Evolutionary conservation across 2,329 filamentous ascomycete genomes (phyloP), one percentile per base, ranked within the genome.

Genomic region (Penicillium sp.): DNA sequence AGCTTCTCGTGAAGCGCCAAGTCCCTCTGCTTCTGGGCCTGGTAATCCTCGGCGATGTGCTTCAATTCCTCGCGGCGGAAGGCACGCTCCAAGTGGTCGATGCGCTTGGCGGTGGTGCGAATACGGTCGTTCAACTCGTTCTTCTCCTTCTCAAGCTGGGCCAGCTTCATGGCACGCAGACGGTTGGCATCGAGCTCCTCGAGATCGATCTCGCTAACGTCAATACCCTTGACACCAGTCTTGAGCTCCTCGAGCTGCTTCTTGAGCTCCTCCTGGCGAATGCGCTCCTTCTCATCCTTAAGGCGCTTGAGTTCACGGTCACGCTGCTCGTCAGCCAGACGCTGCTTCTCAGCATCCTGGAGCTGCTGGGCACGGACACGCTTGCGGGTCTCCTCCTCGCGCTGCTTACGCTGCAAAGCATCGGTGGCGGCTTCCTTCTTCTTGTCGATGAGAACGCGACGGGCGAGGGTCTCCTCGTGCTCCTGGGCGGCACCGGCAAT

Each of bases 61-160:
- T 96, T 95, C 65, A 86, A 76, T 73, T 99, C 93, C 75, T 97
- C 93, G 71, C 92, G 89, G 64, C 93, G 86, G 81, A 95, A 95
- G 31, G 93, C 93, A 76, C 93, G 88, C 78, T 99, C 93, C 62
- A 99, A 77, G 74, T 99, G 92, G 68, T 99, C 93, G 64, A 96
- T 88, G 57, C 93, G 87, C 82, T 96, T 97, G 70, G 87, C 89
- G 53, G 91, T 95, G 63, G 95, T 83, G 63, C 90, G 86, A 45
- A 97, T 82, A 69, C 88, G 89, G 74, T 96, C 90, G 57, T 88
- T 89, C 60, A 96, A 84, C 66, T 93, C 90, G 66, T 92, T 95
- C 86, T 97, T 99, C 79, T 97, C 93, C 63, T 92, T 91, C 76
- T 97, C 93, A 10, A 99, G 82, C 73, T 95, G 92, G 53, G 89